Percentiles rank a stretch among this genome's conserved stretches.
Evolutionary conservation across 805 yeast genomes (phyloP).

Genomic region (Saccharomycopsis lassenensis): DNA sequence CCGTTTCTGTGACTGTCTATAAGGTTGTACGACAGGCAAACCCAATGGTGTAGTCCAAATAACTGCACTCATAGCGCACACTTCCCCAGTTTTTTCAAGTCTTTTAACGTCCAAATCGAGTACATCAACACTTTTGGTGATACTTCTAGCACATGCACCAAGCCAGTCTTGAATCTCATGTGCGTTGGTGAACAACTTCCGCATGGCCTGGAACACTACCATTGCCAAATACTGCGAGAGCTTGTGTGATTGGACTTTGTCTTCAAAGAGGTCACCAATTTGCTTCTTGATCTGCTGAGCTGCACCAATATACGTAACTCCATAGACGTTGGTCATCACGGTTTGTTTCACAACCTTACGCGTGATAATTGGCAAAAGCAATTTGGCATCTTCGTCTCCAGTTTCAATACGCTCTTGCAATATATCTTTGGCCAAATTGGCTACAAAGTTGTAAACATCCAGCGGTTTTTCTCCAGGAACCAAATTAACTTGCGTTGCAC

Average conservation of each 20-base stretch:
- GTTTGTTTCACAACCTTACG: conserved; percentile 94
- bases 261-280: conserved; percentile 47
- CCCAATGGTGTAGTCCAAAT: conserved; percentile 98
- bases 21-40: conserved; percentile 94
- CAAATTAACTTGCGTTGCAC: conserved; percentile 71
- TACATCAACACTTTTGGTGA: conserved; percentile 52
- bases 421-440: conserved; percentile 46
- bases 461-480: conserved; percentile 63
- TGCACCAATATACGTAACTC: conserved; percentile 93
- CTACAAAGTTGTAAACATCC: conserved; percentile 67
- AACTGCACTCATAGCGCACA: conserved; percentile 71
- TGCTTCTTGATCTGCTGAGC: conserved; percentile 78
- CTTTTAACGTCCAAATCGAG: conserved; percentile 41
- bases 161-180: conserved; percentile 96
- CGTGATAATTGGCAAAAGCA: conserved; percentile 49
- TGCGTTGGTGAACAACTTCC: conserved; percentile 84
- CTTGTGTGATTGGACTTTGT: conserved; percentile 34
- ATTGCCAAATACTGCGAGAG: conserved; percentile 57
- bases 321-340: conserved; percentile 96
- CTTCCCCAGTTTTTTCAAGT: conserved; percentile 26
- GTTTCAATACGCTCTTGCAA: conserved; percentile 42
- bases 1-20: conserved; percentile 55
- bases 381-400: conserved; percentile 42
- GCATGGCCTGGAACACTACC: conserved; percentile 71
- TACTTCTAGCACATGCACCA: conserved; percentile 71